Conservation (phyloP, 352 stramenopile genomes). For the Aphanomyces stellatus region DNA sequence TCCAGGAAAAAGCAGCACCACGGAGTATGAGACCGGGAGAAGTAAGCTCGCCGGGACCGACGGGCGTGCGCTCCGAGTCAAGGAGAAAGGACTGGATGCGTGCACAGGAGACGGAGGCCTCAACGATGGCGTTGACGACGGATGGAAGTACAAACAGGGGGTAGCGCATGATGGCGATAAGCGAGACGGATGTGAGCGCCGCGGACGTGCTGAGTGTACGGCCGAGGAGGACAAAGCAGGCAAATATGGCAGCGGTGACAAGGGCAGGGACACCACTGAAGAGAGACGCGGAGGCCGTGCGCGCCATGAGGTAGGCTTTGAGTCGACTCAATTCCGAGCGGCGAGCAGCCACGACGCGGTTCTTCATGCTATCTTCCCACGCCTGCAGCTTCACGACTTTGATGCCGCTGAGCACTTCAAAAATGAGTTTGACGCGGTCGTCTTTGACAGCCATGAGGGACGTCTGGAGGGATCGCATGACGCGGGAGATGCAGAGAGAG, state of each 20-base stretch:
- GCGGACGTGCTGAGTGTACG: slow-evolving; percentile 87
- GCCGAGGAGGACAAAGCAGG: slow-evolving; percentile 61
- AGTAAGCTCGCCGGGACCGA: slow-evolving; percentile 62
- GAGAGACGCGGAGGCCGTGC: slow-evolving; percentile 47
- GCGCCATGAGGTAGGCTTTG: slow-evolving; percentile 46
- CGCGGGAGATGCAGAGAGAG: slow-evolving; percentile 80
- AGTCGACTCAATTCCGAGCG: slow-evolving; percentile 71
- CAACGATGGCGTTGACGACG: slow-evolving; percentile 92
- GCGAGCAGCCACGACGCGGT: slow-evolving; percentile 47
- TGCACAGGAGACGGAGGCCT: slow-evolving; percentile 71
- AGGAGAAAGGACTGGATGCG: slow-evolving; percentile 49
- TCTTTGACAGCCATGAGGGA: slow-evolving; percentile 89
- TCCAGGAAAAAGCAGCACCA: slow-evolving; percentile 56
- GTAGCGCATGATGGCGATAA: slow-evolving; percentile 97
- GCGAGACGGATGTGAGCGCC: slow-evolving; percentile 89
- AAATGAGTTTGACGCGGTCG: slow-evolving; percentile 88
- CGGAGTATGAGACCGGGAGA: slow-evolving; percentile 31
- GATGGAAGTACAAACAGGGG: slow-evolving; percentile 95
- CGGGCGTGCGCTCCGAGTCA: slow-evolving; percentile 54
- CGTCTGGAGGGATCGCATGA: slow-evolving; percentile 81
- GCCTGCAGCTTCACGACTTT: slow-evolving; percentile 96
- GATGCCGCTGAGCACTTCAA: slow-evolving; percentile 90
- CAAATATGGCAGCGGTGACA: slow-evolving; percentile 88
- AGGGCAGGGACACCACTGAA: slow-evolving; percentile 87
- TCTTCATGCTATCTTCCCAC: slow-evolving; percentile 88